phyloP scores from a whole-genome alignment of 1,284 basidiomycete genomes.

The Ustilago loliicola region DNA sequence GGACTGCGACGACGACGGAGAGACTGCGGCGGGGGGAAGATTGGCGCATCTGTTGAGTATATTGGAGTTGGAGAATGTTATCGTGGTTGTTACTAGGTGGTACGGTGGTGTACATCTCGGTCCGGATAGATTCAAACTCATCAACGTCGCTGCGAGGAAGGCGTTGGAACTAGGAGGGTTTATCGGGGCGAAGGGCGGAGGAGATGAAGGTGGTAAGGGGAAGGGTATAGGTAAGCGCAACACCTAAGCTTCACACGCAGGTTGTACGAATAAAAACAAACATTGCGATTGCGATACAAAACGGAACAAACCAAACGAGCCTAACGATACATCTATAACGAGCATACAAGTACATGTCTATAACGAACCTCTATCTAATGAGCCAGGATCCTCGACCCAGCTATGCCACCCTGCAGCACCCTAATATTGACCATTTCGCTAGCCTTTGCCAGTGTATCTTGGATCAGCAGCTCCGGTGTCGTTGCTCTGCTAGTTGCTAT shows the following conservation, averaged over 20 bases:
- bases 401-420: constrained; percentile 27
- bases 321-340: neutral
- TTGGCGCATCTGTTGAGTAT: constrained; percentile 69
- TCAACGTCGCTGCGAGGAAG: constrained; percentile 65
- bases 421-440: constrained; percentile 25
- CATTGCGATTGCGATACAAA: neutral
- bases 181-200: constrained; percentile 32
- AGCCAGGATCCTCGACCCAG: constrained; percentile 21
- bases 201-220: constrained; percentile 6
- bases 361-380: constrained; percentile 3
- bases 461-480: constrained; percentile 26
- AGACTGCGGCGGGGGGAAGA: constrained; percentile 69
- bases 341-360: constrained; percentile 21
- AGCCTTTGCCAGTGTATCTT: constrained; percentile 22
- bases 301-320: neutral
- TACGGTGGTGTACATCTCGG: constrained; percentile 67
- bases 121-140: constrained; percentile 68
- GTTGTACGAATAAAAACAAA: neutral
- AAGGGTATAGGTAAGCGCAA: constrained; percentile 39
- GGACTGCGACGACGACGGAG: constrained; percentile 69
- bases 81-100: constrained; percentile 69
- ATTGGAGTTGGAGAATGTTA: constrained; percentile 60
- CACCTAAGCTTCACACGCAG: neutral
- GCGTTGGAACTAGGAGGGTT: constrained; percentile 62
- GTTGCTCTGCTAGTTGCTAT: constrained; percentile 19